Evolutionary conservation across 176 grass and related monocot species (phyloP).

Genomic region (Chrysopogon serrulatus): DNA sequence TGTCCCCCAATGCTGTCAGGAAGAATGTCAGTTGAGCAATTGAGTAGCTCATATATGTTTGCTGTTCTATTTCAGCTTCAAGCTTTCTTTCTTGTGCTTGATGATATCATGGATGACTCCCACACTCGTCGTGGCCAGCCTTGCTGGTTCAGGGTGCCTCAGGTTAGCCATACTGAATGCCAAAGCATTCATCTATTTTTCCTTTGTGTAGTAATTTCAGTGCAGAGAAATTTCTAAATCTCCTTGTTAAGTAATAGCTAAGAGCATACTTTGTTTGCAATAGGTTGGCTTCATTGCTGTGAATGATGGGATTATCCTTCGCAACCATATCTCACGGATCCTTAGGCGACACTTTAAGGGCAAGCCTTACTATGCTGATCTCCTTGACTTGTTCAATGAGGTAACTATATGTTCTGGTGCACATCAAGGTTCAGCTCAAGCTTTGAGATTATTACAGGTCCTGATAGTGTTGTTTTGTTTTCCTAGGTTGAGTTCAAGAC

Average conservation of each 20-base stretch:
- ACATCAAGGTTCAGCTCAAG: not conserved
- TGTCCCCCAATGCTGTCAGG: not conserved
- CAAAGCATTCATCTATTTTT: not conserved
- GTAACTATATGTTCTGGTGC: slow-evolving; percentile 29
- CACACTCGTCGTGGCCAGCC: slow-evolving; percentile 77
- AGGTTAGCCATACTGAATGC: slow-evolving; percentile 41
- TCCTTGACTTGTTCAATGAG: slow-evolving; percentile 96
- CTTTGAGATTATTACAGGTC: not conserved
- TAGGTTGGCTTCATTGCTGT: slow-evolving; percentile 89
- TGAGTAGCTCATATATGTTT: slow-evolving; percentile 12
- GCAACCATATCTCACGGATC: slow-evolving; percentile 75
- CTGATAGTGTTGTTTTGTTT: slow-evolving; percentile 16
- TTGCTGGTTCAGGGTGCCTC: slow-evolving; percentile 82
- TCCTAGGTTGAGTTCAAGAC: slow-evolving; percentile 92
- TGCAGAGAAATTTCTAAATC: not conserved
- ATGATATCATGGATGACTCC: slow-evolving; percentile 97
- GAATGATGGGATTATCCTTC: slow-evolving; percentile 90
- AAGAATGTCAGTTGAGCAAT: not conserved
- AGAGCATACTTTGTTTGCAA: not conserved
- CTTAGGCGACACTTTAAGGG: slow-evolving; percentile 67
- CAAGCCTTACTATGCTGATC: slow-evolving; percentile 90
- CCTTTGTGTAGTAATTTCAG: not conserved
- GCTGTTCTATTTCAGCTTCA: slow-evolving; percentile 61
- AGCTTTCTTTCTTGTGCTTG: slow-evolving; percentile 96
- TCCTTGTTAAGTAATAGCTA: not conserved